phyloP scores from a whole-genome alignment of 495 filamentous ascomycete genomes.

The Geopyxis carbonaria region DNA sequence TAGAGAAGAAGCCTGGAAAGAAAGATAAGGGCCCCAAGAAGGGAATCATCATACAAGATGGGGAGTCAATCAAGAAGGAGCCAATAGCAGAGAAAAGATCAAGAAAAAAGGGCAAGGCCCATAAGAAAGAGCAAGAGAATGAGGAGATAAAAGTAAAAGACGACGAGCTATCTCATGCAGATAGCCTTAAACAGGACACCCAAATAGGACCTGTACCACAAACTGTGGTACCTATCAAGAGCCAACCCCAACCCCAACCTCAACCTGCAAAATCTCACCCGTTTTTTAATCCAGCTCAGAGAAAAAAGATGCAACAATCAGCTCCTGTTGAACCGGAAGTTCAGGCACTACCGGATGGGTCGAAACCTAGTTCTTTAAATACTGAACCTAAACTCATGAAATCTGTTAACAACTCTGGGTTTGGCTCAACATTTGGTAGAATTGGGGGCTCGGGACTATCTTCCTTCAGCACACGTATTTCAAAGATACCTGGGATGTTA shows the following conservation, averaged over 20 bases:
- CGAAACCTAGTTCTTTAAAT: constrained; percentile 9
- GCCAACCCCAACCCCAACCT: constrained; percentile 23
- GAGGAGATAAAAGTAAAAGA: no score
- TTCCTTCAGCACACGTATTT: constrained; percentile 15
- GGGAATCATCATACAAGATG: neutral
- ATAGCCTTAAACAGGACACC: no score
- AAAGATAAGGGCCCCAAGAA: constrained; percentile 4
- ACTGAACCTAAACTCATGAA: constrained; percentile 25
- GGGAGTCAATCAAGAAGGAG: neutral
- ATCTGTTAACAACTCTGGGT: no score
- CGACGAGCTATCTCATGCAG: no score
- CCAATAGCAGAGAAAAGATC: neutral
- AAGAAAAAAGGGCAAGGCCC: constrained; percentile 3
- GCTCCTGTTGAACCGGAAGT: constrained; percentile 5
- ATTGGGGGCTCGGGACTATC: constrained; percentile 4
- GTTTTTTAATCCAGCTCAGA: constrained; percentile 41
- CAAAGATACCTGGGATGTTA: constrained; percentile 43
- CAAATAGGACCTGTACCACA: no score
- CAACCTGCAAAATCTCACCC: constrained; percentile 49
- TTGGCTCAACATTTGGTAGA: no score
- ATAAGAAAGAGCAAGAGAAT: constrained; percentile 31
- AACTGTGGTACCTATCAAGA: constrained; percentile 8
- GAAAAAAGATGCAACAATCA: constrained; percentile 12
- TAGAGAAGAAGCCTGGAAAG: no score
- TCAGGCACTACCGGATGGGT: constrained; percentile 9